A percentile compares a stretch with the other conserved stretches of the same genome.
These are phyloP conservation scores for Ustilaginoidea virens DNA, from an alignment of 2,329 filamentous ascomycete species.

Conservation along the genomic window DNA sequence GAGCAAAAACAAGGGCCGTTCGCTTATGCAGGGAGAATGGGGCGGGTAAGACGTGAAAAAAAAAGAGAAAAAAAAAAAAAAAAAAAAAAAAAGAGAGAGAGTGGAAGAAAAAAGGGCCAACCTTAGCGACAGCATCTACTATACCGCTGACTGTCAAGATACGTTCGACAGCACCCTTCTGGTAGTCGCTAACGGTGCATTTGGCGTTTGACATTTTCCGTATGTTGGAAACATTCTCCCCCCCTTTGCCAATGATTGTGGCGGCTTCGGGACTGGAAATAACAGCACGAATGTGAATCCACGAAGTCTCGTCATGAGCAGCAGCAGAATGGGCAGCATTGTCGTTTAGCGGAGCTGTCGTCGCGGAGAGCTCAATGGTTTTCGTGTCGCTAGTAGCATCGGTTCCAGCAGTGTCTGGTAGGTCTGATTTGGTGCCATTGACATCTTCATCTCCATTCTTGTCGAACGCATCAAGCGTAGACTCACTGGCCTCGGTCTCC, in stretches of 20 bases:
- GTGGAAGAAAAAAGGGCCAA: slow-evolving; percentile 22
- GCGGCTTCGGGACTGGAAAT: slow-evolving; percentile 96
- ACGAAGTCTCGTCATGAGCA: slow-evolving; percentile 76
- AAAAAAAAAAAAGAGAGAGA: background rate
- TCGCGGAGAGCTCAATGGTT: slow-evolving; percentile 8
- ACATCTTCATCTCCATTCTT: slow-evolving; percentile 33
- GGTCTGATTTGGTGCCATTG: slow-evolving; percentile 30
- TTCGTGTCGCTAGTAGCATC: slow-evolving; percentile 13
- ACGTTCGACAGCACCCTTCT: slow-evolving; percentile 90
- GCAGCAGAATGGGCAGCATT: slow-evolving; percentile 29
- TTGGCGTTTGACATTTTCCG: slow-evolving; percentile 89
- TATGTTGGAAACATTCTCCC: slow-evolving; percentile 97
- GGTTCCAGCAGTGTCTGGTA: slow-evolving; percentile 14
- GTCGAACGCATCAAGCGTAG: slow-evolving; percentile 24
- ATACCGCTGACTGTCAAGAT: slow-evolving; percentile 94
- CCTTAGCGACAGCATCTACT: slow-evolving; percentile 94
- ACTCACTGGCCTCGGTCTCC: slow-evolving; percentile 27
- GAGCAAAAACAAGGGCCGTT: background rate
- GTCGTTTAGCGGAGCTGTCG: slow-evolving; percentile 13
- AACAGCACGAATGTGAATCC: slow-evolving; percentile 93
- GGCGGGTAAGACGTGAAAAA: background rate
- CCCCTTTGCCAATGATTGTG: slow-evolving; percentile 95
- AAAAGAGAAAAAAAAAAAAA: background rate
- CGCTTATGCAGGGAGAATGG: too few species aligned
- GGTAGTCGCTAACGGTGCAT: slow-evolving; percentile 97